A percentile compares a stretch with the other conserved stretches of the same genome.
phyloP scores from a whole-genome alignment of 1,284 basidiomycete species.

The Leccinum variabile region DNA sequence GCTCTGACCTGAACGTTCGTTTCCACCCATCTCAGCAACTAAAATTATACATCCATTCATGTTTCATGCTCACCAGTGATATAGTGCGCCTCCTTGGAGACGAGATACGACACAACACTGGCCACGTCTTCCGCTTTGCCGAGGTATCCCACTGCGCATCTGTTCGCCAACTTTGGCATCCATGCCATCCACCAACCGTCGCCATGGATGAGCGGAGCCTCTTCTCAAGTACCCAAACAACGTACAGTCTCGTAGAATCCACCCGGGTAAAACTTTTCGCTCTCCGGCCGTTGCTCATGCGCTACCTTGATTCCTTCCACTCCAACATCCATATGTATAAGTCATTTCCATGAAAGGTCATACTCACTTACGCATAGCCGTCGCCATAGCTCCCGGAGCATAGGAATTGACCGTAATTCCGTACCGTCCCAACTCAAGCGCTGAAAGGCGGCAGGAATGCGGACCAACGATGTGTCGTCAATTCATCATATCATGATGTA shows the following conservation, averaged over 20 bases:
- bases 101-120: slow-evolving; percentile 15
- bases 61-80: slow-evolving; percentile 12
- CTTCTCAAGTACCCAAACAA: not conserved
- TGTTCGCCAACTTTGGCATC: slow-evolving; percentile 3
- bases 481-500: not conserved
- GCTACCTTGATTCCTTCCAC: slow-evolving; percentile 6
- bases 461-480: slow-evolving; percentile 13
- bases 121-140: slow-evolving; percentile 7
- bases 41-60: not conserved
- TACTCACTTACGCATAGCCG: slow-evolving; percentile 17
- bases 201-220: not conserved
- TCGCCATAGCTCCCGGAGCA: slow-evolving; percentile 25
- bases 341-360: not conserved
- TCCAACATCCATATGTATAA: not conserved
- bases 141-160: slow-evolving; percentile 8
- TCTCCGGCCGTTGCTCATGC: not conserved
- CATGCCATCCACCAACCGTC: not conserved
- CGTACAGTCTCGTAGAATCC: slow-evolving; percentile 8
- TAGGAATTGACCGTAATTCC: slow-evolving; percentile 23
- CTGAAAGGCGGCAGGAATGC: slow-evolving; percentile 9
- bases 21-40: not conserved
- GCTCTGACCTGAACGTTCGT: slow-evolving; percentile 11
- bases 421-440: slow-evolving; percentile 18
- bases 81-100: slow-evolving; percentile 16
- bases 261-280: not conserved